phyloP scores from a whole-genome alignment of 2,329 filamentous ascomycete species.

The Claviceps purpurea region DNA sequence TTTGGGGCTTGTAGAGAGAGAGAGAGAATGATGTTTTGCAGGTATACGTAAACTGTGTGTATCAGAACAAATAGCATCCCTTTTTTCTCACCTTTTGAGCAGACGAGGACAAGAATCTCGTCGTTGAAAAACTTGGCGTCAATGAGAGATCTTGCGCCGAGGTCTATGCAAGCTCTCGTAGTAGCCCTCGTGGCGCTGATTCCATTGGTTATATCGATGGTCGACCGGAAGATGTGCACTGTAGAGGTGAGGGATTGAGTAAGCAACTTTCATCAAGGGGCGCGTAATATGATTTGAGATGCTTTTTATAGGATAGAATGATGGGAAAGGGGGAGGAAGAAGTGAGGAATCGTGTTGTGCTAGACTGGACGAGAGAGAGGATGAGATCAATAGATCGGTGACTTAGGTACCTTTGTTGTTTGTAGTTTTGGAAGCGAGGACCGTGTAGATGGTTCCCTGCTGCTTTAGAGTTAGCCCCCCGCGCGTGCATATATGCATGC shows the following conservation, averaged over 20 bases:
- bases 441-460: slow-evolving; percentile 26
- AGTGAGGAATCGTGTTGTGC: not conserved
- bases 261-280: not conserved
- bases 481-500: not conserved
- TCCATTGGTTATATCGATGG: slow-evolving; percentile 41
- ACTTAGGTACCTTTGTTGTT: slow-evolving; percentile 22
- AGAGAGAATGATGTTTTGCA: not conserved
- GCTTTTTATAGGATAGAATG: not conserved
- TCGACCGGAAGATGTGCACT: slow-evolving; percentile 46
- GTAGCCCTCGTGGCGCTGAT: slow-evolving; percentile 36
- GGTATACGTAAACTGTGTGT: not conserved
- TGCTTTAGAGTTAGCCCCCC: slow-evolving; percentile 9
- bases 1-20: not conserved
- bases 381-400: not conserved
- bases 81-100: slow-evolving; percentile 25
- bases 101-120: slow-evolving; percentile 44
- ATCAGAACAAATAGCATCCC: not conserved
- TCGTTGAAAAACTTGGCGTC: slow-evolving; percentile 59
- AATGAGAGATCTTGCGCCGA: slow-evolving; percentile 32
- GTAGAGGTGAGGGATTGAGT: not conserved
- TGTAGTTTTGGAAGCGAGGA: slow-evolving; percentile 25
- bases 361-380: not conserved
- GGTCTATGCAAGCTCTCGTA: slow-evolving; percentile 25
- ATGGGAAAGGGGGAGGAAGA: not conserved
- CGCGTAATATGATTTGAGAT: not conserved